Base-by-base conservation (phyloP, 768 basidiomycete genomes). In the Podaxis pistillaris region DNA sequence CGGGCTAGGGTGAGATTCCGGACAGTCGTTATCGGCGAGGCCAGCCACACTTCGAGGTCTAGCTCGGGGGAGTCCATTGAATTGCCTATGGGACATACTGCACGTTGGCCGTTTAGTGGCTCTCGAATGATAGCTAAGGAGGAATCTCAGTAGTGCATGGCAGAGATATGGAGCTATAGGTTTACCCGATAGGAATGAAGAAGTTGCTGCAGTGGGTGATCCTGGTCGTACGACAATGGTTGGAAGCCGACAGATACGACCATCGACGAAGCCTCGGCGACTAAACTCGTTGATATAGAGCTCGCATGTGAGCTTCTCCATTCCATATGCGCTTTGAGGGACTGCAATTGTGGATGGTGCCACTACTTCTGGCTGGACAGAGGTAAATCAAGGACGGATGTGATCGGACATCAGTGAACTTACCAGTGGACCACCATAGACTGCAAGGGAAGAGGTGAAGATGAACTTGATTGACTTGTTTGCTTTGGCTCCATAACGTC, bases 401-500 rank as follows among this genome's bases (percentile, higher is more conserved):
- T 6, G 17, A 28, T 58, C 30, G 19, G 49, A 47, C 17, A 56
- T 38, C 24, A 30, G 26, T 54, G 5, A 38, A 41, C 72, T 26
- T 57, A 81, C 80, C n/a, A 81, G 64, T 60, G 82, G 81, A 4
- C 85, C 84, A 62, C 85, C 85, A 68, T 85, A 86, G 3, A 87
- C 84, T 26, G 86, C 86, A n/a, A 86, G 72, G 1, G 83, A 84
- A 2, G 85, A 86, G 1, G 85, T 79, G 71, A 85, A 85, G 67
- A 87, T 77, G 74, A 86, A 85, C 65, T 81, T 83, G 67, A 83
- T 76, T 67, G 47, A 13, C 40, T 50, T 63, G 66, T 50, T 64
- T 59, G 53, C 71, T 67, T 47, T 13, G 19, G 40, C 53, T 19
- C 68, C 58, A 46, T 73, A 70, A 40, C 68, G 62, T n/a, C 78